phyloP scores from a whole-genome alignment of 805 yeast species.

The Saccharomycopsis sp. region DNA sequence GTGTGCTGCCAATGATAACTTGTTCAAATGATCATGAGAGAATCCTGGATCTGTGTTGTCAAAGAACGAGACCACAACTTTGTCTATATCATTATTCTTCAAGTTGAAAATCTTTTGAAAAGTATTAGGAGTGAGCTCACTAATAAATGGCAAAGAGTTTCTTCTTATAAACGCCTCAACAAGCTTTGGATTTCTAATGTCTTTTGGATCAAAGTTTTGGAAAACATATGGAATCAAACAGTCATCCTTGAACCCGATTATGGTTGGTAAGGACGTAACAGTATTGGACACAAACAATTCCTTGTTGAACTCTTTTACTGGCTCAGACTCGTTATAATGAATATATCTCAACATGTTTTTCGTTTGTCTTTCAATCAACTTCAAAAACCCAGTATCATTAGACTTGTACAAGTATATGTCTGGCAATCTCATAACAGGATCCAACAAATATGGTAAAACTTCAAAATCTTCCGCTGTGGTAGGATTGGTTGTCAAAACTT shows the following conservation, averaged over 20 bases:
- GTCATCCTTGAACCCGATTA: slow-evolving; percentile 52
- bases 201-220: slow-evolving; percentile 56
- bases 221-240: slow-evolving; percentile 42
- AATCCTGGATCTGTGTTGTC: slow-evolving; percentile 28
- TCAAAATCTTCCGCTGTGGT: slow-evolving; percentile 51
- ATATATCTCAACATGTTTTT: slow-evolving; percentile 34
- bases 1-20: slow-evolving; percentile 37
- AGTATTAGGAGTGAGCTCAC: slow-evolving; percentile 39
- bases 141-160: slow-evolving; percentile 43
- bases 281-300: slow-evolving; percentile 42
- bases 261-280: slow-evolving; percentile 51
- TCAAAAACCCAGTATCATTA: slow-evolving; percentile 34
- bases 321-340: slow-evolving; percentile 33
- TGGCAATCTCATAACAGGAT: slow-evolving; percentile 50
- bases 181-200: slow-evolving; percentile 41
- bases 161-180: slow-evolving; percentile 42
- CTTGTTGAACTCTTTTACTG: slow-evolving; percentile 32
- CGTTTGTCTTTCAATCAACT: slow-evolving; percentile 34
- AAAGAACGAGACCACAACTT: slow-evolving; percentile 40
- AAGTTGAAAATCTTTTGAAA: slow-evolving; percentile 21
- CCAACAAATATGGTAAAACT: slow-evolving; percentile 50
- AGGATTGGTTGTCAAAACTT: slow-evolving; percentile 21
- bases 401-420: slow-evolving; percentile 47
- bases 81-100: slow-evolving; percentile 31
- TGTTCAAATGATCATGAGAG: slow-evolving; percentile 27